Conservation (phyloP, 805 yeast genomes). For the Candida nemodendra region DNA sequence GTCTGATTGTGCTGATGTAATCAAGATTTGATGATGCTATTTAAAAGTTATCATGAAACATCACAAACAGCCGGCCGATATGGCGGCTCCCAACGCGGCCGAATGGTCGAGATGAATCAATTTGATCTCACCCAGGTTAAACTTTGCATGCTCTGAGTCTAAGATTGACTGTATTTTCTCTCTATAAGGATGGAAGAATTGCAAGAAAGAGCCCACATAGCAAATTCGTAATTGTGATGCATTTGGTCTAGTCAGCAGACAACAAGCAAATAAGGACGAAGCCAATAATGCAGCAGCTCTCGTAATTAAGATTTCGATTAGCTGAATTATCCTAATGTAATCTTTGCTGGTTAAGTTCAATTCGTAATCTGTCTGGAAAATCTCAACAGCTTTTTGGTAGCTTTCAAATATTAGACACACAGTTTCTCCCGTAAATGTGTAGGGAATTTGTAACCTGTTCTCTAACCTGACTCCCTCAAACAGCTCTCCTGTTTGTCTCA, state of each 20-base stretch:
- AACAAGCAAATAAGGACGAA: constrained; percentile 39
- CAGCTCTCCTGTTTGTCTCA: constrained; percentile 23
- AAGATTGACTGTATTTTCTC: constrained; percentile 29
- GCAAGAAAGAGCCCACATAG: constrained; percentile 52
- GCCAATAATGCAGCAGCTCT: constrained; percentile 48
- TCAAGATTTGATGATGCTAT: too few relatives aligned
- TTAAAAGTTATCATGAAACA: too few relatives aligned
- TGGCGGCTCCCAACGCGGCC: constrained; percentile 17
- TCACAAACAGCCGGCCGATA: constrained; percentile 7
- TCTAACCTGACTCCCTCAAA: constrained; percentile 6
- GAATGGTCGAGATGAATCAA: constrained; percentile 10
- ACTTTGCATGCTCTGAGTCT: constrained; percentile 1
- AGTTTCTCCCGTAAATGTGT: constrained; percentile 35
- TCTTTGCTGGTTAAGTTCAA: constrained; percentile 7
- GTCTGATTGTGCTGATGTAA: too few relatives aligned
- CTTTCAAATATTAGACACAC: constrained; percentile 36
- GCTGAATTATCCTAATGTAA: constrained; percentile 5
- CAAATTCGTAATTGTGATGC: constrained; percentile 35
- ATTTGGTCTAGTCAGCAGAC: constrained; percentile 26
- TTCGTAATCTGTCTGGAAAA: constrained; percentile 3
- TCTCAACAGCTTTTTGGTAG: constrained; percentile 3
- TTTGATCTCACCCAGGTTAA: background rate
- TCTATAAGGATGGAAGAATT: constrained; percentile 42
- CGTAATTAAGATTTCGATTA: constrained; percentile 38
- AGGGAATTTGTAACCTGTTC: background rate